A percentile compares a stretch with the other conserved stretches of the same genome.
Evolutionary conservation across 2,329 filamentous ascomycete genomes (phyloP).

Genomic region (Basipetospora chlamydospora): DNA sequence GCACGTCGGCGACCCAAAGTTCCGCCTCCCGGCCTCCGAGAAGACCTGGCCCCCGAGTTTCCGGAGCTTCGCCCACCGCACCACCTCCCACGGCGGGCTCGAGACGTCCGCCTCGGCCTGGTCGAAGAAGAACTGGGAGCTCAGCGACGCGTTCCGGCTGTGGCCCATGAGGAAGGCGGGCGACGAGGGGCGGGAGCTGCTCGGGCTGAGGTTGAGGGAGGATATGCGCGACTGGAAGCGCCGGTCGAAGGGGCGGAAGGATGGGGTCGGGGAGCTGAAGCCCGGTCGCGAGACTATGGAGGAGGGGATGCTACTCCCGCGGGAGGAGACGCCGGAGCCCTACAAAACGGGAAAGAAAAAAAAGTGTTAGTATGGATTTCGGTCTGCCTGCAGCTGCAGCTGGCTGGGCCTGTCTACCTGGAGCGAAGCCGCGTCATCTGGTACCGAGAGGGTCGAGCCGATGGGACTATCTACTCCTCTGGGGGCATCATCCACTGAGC

Average conservation of each 20-base stretch:
- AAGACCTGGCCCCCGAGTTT: constrained; percentile 84
- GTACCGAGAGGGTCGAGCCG: constrained; percentile 55
- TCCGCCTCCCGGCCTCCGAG: constrained; percentile 81
- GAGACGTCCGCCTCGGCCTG: constrained; percentile 52
- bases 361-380: constrained; percentile 14
- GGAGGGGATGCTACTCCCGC: constrained; percentile 60
- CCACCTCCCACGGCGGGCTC: constrained; percentile 86
- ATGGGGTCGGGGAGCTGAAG: constrained; percentile 58
- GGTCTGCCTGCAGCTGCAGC: constrained; percentile 1
- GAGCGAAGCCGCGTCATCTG: constrained; percentile 73
- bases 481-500: constrained; percentile 31
- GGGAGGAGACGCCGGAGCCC: constrained; percentile 49
- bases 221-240: constrained; percentile 80
- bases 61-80: constrained; percentile 85
- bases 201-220: constrained; percentile 24
- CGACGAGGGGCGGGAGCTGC: constrained; percentile 55
- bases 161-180: constrained; percentile 64
- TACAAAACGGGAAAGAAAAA: constrained; percentile 15
- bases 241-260: constrained; percentile 84
- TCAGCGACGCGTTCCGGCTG: constrained; percentile 67
- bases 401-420: constrained; percentile 38
- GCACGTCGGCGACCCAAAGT: constrained; percentile 84
- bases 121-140: constrained; percentile 51
- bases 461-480: constrained; percentile 40
- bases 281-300: constrained; percentile 53